Percentiles rank a stretch among this genome's conserved stretches.
These are phyloP conservation scores for Boletus rubropictus DNA, from an alignment of 768 basidiomycete species.

Conservation along the genomic window DNA sequence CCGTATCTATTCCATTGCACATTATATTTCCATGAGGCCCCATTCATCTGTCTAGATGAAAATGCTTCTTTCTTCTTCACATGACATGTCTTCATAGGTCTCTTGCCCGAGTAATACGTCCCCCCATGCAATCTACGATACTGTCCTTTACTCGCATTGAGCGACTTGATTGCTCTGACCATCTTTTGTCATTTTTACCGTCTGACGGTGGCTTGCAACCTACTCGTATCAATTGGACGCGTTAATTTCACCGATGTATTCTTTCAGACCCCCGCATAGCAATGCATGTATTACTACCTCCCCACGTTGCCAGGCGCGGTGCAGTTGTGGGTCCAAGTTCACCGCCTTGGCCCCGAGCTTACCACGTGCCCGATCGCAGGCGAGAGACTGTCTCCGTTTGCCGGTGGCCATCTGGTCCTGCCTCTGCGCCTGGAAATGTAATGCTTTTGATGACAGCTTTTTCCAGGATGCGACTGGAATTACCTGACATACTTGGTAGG, in stretches of 20 bases:
- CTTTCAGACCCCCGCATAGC: slow-evolving; percentile 11
- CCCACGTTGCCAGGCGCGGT: neutral
- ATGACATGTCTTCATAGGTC: slow-evolving; percentile 4
- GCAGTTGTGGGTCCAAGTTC: neutral
- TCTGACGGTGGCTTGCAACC: neutral
- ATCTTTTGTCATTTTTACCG: neutral
- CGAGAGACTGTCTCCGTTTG: too few species aligned
- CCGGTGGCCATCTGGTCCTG: too few species aligned
- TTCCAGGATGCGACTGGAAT: too few species aligned
- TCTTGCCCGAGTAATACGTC: neutral
- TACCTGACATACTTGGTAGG: too few species aligned
- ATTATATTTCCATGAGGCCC: slow-evolving; percentile 19
- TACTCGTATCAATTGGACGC: neutral
- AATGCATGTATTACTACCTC: slow-evolving; percentile 10
- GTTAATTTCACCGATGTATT: slow-evolving; percentile 16
- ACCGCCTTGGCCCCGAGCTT: slow-evolving; percentile 6
- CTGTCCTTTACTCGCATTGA: neutral
- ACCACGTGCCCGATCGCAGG: neutral
- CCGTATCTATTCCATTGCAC: slow-evolving; percentile 21
- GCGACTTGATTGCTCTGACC: neutral
- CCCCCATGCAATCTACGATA: slow-evolving; percentile 18
- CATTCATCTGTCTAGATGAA: slow-evolving; percentile 16
- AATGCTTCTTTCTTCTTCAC: slow-evolving; percentile 11
- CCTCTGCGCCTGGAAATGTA: too few species aligned
- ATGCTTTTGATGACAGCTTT: too few species aligned